Evolutionary conservation across 805 yeast genomes (phyloP), one percentile per base, ranked within the genome.

Genomic region (Candida vartiovaarae): DNA sequence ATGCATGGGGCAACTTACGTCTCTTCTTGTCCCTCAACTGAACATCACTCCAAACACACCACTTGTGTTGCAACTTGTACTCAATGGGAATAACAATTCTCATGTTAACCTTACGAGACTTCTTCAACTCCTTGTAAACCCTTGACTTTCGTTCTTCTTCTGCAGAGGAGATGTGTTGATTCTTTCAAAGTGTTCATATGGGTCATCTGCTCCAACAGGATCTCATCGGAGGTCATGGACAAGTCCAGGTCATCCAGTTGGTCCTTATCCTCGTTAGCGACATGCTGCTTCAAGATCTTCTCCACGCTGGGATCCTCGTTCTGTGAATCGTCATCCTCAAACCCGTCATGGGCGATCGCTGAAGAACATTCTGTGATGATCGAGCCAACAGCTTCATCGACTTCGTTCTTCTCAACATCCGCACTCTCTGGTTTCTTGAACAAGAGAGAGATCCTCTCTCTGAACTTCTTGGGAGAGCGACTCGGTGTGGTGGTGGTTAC

Each of bases 1-100:
- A 20, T 30, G 30, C 26, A 15, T 29, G 15, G n/a, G 20, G 23
- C 29, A 20, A 15, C 27, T 24, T 30, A 8, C 27, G 27, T 8
- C 34, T 30, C 20, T 15, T 15, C 27, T 38, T 30, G 20, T 38
- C 26, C 10, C 34, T 31, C 11, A 30, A 34, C 28, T n/a, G n/a
- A 8, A 25, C 41, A 32, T 38, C 23, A 15, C 36, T 38, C 41
- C 41, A 38, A 24, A 38, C 29, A 25, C 15, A 11, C 41, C 41
- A 38, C n/a, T n/a, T 31, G 10, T 31, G 36, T 10, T 32, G 30
- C 34, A 38, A 38, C 15, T 38, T 38, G 28, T 38, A 31, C 5
- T 36, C 38, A n/a, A 23, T 6, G n/a, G 11, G 5, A 5, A 36
- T 32, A n/a, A 23, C 26, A 25, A 9, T n/a, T 28, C 32, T 36